These are phyloP conservation scores for Wilcoxina mikolae DNA, from an alignment of 495 filamentous ascomycete species.

Conservation along the genomic window DNA sequence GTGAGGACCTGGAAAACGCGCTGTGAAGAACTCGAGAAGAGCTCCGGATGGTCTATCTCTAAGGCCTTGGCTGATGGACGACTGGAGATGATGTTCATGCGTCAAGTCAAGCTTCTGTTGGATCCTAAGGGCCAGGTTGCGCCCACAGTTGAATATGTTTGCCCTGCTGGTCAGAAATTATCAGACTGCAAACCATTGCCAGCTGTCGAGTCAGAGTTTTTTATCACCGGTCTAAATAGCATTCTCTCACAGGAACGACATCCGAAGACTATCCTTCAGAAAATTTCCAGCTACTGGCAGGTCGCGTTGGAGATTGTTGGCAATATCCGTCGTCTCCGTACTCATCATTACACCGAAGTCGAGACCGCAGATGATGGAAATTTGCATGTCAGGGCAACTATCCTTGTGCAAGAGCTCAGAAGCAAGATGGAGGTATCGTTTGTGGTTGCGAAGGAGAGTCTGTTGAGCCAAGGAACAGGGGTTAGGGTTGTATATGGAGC, in stretches of 20 bases:
- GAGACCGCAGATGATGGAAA: conserved; percentile 33
- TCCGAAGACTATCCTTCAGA: conserved; percentile 40
- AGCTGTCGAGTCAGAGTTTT: conserved; percentile 47
- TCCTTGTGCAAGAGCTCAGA: conserved; percentile 43
- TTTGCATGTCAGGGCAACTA: conserved; percentile 32
- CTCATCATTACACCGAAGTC: conserved; percentile 27
- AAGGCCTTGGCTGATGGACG: conserved; percentile 44
- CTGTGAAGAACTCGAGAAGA: conserved; percentile 50
- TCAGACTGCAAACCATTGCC: conserved; percentile 32
- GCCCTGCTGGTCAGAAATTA: conserved; percentile 37
- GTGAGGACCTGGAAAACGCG: conserved; percentile 32
- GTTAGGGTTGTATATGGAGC: conserved; percentile 53
- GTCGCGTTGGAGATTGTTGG: conserved; percentile 38
- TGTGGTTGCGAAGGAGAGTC: conserved; percentile 33
- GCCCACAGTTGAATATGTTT: conserved; percentile 43
- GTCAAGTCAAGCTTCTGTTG: conserved; percentile 40
- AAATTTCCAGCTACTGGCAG: conserved; percentile 47
- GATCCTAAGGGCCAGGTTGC: conserved; percentile 24
- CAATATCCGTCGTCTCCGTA: conserved; percentile 35
- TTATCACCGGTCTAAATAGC: conserved; percentile 41
- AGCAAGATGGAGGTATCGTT: conserved; percentile 47
- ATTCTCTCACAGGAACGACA: conserved; percentile 26
- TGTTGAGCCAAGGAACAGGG: conserved; percentile 27
- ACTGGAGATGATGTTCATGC: conserved; percentile 63
- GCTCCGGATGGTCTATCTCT: conserved; percentile 64